Evolutionary conservation across 371 early-diverging fungal genomes (phyloP).

Genomic region (Basidiobolus heterosporus): DNA sequence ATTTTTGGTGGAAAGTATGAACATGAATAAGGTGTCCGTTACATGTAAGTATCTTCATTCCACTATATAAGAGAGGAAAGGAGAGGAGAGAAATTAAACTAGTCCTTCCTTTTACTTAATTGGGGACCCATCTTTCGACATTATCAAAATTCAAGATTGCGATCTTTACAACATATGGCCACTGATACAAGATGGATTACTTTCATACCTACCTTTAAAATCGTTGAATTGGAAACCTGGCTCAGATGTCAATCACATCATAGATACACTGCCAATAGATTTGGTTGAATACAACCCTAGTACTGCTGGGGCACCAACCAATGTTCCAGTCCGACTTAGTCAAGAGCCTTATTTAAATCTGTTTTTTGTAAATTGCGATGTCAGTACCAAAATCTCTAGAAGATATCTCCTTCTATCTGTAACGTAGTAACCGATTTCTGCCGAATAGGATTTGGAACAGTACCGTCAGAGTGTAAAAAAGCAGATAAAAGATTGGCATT

Average conservation of each 20-base stretch:
- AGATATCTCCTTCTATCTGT: background rate
- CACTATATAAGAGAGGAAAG: background rate
- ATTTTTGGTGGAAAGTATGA: slow-evolving; percentile 9
- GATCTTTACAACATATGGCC: slow-evolving; percentile 69
- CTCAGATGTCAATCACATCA: slow-evolving; percentile 36
- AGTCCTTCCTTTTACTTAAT: background rate
- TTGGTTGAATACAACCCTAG: slow-evolving; percentile 43
- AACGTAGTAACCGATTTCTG: background rate
- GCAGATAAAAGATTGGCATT: slow-evolving; percentile 72
- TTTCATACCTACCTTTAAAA: slow-evolving; percentile 58
- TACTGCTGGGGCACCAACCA: slow-evolving; percentile 23
- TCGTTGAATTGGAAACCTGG: slow-evolving; percentile 73
- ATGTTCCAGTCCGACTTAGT: slow-evolving; percentile 31
- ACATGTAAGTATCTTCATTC: slow-evolving; percentile 15
- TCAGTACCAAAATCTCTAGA: slow-evolving; percentile 12
- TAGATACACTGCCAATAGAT: slow-evolving; percentile 45
- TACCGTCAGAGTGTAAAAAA: slow-evolving; percentile 58
- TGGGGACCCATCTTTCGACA: background rate
- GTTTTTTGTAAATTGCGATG: slow-evolving; percentile 68
- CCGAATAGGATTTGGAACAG: slow-evolving; percentile 52
- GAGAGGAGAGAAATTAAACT: background rate
- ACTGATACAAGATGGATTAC: slow-evolving; percentile 47
- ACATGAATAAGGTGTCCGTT: slow-evolving; percentile 19
- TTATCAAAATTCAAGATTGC: slow-evolving; percentile 21
- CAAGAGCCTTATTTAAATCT: slow-evolving; percentile 59